phyloP scores from a whole-genome alignment of 176 grass and related monocot species.

The Lolium rigidum region DNA sequence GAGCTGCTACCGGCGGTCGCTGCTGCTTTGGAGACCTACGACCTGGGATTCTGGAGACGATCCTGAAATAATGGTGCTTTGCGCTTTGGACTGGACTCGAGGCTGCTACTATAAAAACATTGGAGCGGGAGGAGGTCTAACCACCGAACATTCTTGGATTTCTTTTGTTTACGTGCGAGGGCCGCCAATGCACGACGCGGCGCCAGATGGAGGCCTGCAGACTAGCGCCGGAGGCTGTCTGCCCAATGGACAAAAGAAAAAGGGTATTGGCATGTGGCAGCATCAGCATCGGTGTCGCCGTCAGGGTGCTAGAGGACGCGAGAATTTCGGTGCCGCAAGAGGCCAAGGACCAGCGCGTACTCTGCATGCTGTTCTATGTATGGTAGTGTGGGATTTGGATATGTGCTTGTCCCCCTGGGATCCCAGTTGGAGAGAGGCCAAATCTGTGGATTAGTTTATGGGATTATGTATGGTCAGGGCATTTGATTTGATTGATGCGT shows the following conservation, averaged over 20 bases:
- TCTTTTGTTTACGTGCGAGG: conserved; percentile 20
- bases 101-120: neutral
- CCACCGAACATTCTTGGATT: neutral
- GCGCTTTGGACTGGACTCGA: neutral
- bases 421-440: conserved; percentile 36
- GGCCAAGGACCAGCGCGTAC: neutral
- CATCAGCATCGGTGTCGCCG: conserved; percentile 49
- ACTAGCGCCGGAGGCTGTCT: neutral
- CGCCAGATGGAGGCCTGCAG: conserved; percentile 48
- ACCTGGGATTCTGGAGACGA: conserved; percentile 41
- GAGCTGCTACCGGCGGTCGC: neutral
- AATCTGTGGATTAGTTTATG: neutral
- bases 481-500: conserved; percentile 13
- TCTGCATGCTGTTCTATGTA: neutral
- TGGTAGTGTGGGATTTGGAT: neutral
- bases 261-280: neutral
- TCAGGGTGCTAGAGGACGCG: conserved; percentile 49
- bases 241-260: conserved; percentile 26
- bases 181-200: neutral
- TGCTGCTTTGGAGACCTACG: neutral
- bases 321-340: conserved; percentile 18
- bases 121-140: neutral
- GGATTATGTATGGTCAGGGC: neutral
- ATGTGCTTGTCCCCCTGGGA: neutral
- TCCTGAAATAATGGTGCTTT: conserved; percentile 30